Evolutionary conservation across 208 protist genomes (phyloP).

Genomic region (Leishmania guyanensis): DNA sequence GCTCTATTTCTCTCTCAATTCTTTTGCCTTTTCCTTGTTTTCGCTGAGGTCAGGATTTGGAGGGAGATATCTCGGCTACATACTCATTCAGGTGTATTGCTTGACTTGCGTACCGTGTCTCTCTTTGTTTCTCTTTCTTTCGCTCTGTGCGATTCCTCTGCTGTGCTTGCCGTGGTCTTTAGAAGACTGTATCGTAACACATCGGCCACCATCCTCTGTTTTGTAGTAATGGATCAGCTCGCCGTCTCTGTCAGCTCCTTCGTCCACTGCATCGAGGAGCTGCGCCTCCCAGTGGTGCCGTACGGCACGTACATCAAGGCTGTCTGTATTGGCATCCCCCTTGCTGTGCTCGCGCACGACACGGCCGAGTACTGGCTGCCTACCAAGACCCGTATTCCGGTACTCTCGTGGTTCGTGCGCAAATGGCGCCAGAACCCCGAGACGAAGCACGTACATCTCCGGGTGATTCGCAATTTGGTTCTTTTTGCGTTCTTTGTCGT

Average conservation of each 20-base stretch:
- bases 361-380: constrained; percentile 81
- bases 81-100: background rate
- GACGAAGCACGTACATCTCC: constrained; percentile 54
- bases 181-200: background rate
- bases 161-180: background rate
- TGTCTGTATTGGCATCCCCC: constrained; percentile 65
- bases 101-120: background rate
- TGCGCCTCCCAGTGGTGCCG: constrained; percentile 59
- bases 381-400: constrained; percentile 44
- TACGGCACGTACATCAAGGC: constrained; percentile 61
- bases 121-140: background rate
- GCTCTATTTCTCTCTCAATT: constrained; percentile 1
- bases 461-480: constrained; percentile 60
- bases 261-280: constrained; percentile 66
- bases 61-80: background rate
- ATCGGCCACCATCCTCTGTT: background rate
- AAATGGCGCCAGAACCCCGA: constrained; percentile 68
- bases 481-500: constrained; percentile 77
- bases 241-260: constrained; percentile 67
- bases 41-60: background rate
- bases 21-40: constrained; percentile 9
- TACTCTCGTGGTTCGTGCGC: constrained; percentile 81
- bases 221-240: constrained; percentile 45
- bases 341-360: constrained; percentile 82
- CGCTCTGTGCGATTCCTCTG: background rate